Base-by-base conservation (phyloP, 2,329 filamentous ascomycete genomes). In the Claviceps sp. region DNA sequence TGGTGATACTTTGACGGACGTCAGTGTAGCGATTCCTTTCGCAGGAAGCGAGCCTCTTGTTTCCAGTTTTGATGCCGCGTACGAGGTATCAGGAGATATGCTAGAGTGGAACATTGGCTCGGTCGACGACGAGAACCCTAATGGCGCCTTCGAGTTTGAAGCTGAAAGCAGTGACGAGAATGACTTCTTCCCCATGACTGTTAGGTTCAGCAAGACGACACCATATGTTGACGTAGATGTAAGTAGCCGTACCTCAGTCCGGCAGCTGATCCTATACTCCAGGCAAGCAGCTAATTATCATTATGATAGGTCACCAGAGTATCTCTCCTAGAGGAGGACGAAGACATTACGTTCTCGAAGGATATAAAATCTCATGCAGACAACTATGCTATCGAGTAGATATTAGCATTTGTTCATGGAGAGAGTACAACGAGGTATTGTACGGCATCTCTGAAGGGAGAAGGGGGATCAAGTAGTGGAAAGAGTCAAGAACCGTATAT, bases 111-210 rank as follows among this genome's bases (percentile, higher is more conserved):
- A 84, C 43, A 87, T 98, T 61, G 91, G 93, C 55, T 79, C 81
- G 4, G 83, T 97, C 42, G 86, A 90, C 62, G 84, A 89, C 49
- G 84, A 84, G 53, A 95, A 93, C 65, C 72, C 83, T 17, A 89
- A 76, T 42, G 93, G 93, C 17, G 85, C 87, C 47, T 97, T 98
- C 63, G 93, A 98, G 67, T 97, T 98, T 59, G 93, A 97, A 69
- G 89, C 89, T 1, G 82, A 87, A 66, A 87, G 87, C 11, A 80
- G 82, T 52, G 87, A 90, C 59, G 93, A 97, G 65, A 84, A 88
- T 52, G 90, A 96, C 61, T 97, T 97, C 73, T 98, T 98, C 82
- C 93, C 93, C 1, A 97, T 98, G 90, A 85, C 80, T 51, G 83
- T 97, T 55, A 80, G 83, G 51, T 98, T 98, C 70, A 84, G 81